phyloP scores from a whole-genome alignment of 257 asterid species.

The Nicotiana tomentosiformis region DNA sequence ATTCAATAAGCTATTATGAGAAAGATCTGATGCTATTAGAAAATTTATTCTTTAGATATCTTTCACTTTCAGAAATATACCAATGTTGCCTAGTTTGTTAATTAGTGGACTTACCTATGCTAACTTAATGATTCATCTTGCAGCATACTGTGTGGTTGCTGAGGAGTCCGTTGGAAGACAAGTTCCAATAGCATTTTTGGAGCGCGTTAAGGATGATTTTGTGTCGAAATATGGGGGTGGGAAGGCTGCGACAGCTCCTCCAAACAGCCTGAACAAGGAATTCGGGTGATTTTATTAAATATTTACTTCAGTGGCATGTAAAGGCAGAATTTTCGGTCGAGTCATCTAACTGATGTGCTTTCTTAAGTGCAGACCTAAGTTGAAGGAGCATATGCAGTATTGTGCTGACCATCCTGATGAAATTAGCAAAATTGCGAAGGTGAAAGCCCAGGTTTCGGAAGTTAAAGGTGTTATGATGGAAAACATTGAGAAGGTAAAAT shows the following conservation, averaged over 20 bases:
- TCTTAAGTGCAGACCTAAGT: slow-evolving; percentile 42
- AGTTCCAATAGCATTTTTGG: slow-evolving; percentile 73
- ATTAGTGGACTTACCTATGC: not conserved
- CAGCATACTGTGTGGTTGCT: slow-evolving; percentile 89
- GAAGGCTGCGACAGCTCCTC: slow-evolving; percentile 68
- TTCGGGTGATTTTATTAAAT: slow-evolving; percentile 42
- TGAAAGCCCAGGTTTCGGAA: slow-evolving; percentile 82
- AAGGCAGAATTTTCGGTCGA: not conserved
- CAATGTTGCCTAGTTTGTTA: not conserved
- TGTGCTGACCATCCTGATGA: slow-evolving; percentile 76
- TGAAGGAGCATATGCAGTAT: slow-evolving; percentile 73
- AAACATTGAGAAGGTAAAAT: slow-evolving; percentile 69
- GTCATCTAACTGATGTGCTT: not conserved
- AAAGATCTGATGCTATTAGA: not conserved
- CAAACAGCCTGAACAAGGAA: slow-evolving; percentile 67
- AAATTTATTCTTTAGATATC: not conserved
- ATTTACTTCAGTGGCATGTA: not conserved
- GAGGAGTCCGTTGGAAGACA: slow-evolving; percentile 85
- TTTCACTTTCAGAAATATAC: not conserved
- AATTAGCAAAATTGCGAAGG: slow-evolving; percentile 72
- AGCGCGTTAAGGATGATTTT: slow-evolving; percentile 77
- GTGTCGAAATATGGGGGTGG: slow-evolving; percentile 64
- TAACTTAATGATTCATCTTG: slow-evolving; percentile 6
- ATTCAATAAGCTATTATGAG: not conserved
- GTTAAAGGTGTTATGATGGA: slow-evolving; percentile 92